phyloP scores from a whole-genome alignment of 371 early-diverging fungal species.

The Chytridiales sp. region DNA sequence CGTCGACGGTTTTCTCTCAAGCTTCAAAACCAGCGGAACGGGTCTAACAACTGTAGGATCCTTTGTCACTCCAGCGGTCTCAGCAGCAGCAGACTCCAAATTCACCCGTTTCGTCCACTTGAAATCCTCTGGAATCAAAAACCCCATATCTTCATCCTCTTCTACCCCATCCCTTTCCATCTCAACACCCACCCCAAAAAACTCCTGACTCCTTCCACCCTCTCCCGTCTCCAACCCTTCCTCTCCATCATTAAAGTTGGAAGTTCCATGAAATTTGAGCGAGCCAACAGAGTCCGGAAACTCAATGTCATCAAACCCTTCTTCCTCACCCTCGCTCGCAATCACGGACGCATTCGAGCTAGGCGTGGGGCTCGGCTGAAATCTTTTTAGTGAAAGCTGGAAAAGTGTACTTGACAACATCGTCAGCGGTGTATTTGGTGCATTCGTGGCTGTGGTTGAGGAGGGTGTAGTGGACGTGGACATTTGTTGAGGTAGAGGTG shows the following conservation, averaged over 20 bases:
- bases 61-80: neutral
- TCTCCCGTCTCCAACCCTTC: neutral
- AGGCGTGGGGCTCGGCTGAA: slow-evolving; percentile 37
- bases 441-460: no score
- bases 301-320: slow-evolving; percentile 48
- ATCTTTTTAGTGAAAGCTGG: slow-evolving; percentile 13
- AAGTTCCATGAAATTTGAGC: neutral
- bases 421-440: no score
- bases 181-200: no score
- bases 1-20: no score
- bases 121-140: slow-evolving; percentile 28
- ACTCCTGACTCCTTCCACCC: neutral
- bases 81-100: no score
- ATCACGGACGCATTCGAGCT: slow-evolving; percentile 41
- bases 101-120: slow-evolving; percentile 14
- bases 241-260: neutral
- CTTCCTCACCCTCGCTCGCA: slow-evolving; percentile 43
- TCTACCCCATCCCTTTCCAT: neutral
- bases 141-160: neutral
- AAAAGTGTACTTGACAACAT: no score
- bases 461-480: no score
- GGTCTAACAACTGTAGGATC: no score
- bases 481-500: no score
- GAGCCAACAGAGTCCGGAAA: slow-evolving; percentile 29
- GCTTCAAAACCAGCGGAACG: no score